Conservation (phyloP, 768 basidiomycete species). For the Inosperma sp. region DNA sequence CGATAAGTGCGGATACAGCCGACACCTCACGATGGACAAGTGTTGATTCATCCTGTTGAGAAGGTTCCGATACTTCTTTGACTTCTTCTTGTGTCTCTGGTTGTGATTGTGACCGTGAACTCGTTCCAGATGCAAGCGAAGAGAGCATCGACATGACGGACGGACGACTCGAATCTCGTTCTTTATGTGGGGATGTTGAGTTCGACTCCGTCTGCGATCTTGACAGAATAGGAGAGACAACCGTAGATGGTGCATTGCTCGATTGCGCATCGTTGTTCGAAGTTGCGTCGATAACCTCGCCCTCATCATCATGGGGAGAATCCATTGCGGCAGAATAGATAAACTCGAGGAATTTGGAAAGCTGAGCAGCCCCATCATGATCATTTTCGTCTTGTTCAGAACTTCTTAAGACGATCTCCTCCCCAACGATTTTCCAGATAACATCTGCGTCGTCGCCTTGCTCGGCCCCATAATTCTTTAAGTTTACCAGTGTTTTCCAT, state of each 20-base stretch:
- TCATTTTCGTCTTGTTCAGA: conserved; percentile 35
- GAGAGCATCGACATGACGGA: conserved; percentile 62
- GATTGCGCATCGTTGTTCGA: conserved; percentile 39
- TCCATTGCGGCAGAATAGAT: conserved; percentile 34
- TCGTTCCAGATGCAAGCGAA: conserved; percentile 46
- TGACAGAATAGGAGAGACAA: conserved; percentile 51
- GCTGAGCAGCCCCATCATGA: conserved; percentile 18
- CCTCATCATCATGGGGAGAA: conserved; percentile 39
- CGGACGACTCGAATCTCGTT: conserved; percentile 44
- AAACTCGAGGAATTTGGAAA: conserved; percentile 36
- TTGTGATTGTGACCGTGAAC: conserved; percentile 57
- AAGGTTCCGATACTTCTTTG: conserved; percentile 27
- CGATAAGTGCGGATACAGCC: conserved; percentile 59
- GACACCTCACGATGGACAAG: conserved; percentile 45
- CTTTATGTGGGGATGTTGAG: conserved; percentile 34
- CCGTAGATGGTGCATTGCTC: conserved; percentile 28
- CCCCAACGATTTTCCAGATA: conserved; percentile 60
- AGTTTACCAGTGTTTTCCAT: conserved; percentile 38
- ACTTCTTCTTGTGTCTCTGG: conserved; percentile 36
- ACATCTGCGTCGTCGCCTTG: conserved; percentile 36
- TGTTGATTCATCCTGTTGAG: conserved; percentile 19
- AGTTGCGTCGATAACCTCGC: conserved; percentile 36
- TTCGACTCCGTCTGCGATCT: conserved; percentile 56
- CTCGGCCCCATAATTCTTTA: conserved; percentile 21
- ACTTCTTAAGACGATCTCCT: conserved; percentile 58